These are phyloP conservation scores for Spergularia marina DNA, from an alignment of 148 eudicot genomes.

Conservation along the genomic window DNA sequence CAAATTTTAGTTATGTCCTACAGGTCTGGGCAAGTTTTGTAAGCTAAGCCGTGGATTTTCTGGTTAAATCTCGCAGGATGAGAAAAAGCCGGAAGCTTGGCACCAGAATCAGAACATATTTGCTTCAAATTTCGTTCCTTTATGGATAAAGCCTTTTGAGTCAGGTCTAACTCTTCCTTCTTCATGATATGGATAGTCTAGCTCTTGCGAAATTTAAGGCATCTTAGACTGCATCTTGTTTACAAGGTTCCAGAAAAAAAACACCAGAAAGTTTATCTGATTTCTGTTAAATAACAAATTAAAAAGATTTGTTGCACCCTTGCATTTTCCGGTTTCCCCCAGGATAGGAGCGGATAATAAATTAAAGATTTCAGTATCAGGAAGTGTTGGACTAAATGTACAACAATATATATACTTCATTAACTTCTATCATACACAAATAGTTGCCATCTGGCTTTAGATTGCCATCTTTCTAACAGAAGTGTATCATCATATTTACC, in stretches of 20 bases:
- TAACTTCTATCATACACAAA: neutral
- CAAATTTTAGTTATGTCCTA: neutral
- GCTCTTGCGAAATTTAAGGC: neutral
- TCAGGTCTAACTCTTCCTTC: constrained; percentile 54
- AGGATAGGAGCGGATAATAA: no score
- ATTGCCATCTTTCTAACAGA: neutral
- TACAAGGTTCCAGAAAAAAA: neutral
- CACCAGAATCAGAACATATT: constrained; percentile 65
- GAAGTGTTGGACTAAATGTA: neutral
- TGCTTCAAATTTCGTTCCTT: constrained; percentile 84
- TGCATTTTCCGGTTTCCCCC: neutral
- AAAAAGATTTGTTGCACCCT: neutral
- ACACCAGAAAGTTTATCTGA: neutral
- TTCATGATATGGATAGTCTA: neutral
- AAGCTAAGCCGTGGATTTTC: neutral
- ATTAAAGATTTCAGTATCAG: neutral
- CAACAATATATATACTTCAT: neutral
- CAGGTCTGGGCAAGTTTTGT: neutral
- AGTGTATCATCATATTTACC: neutral
- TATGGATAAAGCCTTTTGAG: constrained; percentile 64
- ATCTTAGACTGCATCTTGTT: neutral
- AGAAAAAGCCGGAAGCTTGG: constrained; percentile 43
- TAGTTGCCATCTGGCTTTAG: neutral
- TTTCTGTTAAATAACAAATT: neutral
- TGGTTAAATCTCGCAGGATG: constrained; percentile 34